Conservation (phyloP, 805 yeast species). For the Candida alai region DNA sequence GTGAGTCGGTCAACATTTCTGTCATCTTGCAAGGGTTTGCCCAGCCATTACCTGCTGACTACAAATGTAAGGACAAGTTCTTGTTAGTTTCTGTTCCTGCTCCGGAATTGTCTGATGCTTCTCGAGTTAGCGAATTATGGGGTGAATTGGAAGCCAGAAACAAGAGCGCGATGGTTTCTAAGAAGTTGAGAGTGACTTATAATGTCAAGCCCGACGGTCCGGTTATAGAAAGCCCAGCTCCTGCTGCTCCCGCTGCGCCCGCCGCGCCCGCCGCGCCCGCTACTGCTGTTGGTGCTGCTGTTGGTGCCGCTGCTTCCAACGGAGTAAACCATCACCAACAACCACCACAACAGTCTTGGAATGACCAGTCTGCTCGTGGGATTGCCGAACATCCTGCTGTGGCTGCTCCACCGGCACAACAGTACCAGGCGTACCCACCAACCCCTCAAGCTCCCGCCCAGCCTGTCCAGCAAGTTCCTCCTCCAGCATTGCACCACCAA, state of each 20-base stretch:
- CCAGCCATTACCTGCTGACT: constrained; percentile 68
- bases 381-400: too few species aligned
- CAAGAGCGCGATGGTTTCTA: constrained; percentile 53
- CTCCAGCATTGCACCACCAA: constrained; percentile 3
- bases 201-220: too few species aligned
- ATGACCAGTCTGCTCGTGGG: too few species aligned
- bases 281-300: constrained; percentile 14
- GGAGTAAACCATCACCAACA: neutral
- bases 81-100: constrained; percentile 83
- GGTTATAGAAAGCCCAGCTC: constrained; percentile 14
- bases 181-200: constrained; percentile 66
- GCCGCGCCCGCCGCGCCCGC: constrained; percentile 6
- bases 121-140: constrained; percentile 70
- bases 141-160: constrained; percentile 59
- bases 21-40: constrained; percentile 82
- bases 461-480: constrained; percentile 3
- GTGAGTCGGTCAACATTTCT: constrained; percentile 66
- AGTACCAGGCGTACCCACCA: too few species aligned
- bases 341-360: constrained; percentile 3
- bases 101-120: constrained; percentile 51
- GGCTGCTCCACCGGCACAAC: too few species aligned
- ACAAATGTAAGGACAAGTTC: constrained; percentile 88
- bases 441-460: too few species aligned
- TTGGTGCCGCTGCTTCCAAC: too few species aligned
- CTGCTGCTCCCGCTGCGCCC: constrained; percentile 16